Conservation (phyloP, 2,329 filamentous ascomycete species). For the Paraphoma chrysanthemicola region DNA sequence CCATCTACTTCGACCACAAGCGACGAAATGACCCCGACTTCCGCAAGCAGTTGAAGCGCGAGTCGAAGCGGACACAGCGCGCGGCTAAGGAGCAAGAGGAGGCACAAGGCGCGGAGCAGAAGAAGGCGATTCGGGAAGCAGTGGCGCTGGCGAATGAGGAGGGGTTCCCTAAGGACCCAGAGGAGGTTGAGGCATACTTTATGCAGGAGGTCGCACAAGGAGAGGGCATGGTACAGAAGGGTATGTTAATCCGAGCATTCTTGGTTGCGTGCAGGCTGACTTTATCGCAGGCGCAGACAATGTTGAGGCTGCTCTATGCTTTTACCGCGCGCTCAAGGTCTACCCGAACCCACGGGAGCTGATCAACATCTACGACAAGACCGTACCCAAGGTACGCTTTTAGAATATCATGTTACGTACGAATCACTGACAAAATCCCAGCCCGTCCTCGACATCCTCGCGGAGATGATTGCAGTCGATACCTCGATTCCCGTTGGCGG, state of each 20-base stretch:
- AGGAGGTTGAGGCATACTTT: constrained; percentile 95
- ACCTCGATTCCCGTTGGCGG: constrained; percentile 59
- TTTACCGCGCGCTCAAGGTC: constrained; percentile 98
- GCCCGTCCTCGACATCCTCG: constrained; percentile 93
- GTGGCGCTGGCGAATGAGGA: constrained; percentile 86
- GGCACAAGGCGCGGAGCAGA: constrained; percentile 69
- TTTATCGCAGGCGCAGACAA: constrained; percentile 73
- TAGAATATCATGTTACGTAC: neutral
- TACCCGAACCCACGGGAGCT: constrained; percentile 93
- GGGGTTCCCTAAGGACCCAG: constrained; percentile 87
- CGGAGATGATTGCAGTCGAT: constrained; percentile 97
- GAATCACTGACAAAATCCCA: constrained; percentile 47
- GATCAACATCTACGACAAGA: constrained; percentile 98
- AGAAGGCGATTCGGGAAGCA: constrained; percentile 74
- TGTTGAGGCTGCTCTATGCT: constrained; percentile 87
- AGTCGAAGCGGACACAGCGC: constrained; percentile 75
- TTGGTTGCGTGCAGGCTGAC: too few relatives aligned
- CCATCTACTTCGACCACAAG: constrained; percentile 71
- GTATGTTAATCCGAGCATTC: constrained; percentile 65
- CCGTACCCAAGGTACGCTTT: constrained; percentile 81
- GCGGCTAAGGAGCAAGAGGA: constrained; percentile 76
- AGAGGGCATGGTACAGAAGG: constrained; percentile 81
- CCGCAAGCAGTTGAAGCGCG: constrained; percentile 70
- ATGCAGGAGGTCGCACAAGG: constrained; percentile 93
- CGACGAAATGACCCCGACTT: constrained; percentile 69